phyloP scores from a whole-genome alignment of 139 green algal genomes.

The Diplosphaera chodatii region DNA sequence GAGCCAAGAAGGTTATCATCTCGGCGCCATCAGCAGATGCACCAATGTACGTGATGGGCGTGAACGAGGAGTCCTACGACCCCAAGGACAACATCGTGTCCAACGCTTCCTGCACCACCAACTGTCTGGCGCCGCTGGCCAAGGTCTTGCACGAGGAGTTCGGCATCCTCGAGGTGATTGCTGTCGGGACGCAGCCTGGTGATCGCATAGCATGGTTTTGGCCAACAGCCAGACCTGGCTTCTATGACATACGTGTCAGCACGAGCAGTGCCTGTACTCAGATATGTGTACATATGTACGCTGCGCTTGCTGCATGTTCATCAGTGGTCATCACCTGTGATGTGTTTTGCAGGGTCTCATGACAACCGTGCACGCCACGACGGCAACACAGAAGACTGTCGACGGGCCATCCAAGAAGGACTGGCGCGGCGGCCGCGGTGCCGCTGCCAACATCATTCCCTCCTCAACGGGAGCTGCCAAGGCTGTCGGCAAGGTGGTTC shows the following conservation, averaged over 20 bases:
- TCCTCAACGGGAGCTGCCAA: conserved; percentile 95
- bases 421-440: conserved; percentile 91
- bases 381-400: conserved; percentile 86
- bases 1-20: conserved; percentile 96
- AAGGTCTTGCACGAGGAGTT: conserved; percentile 87
- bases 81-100: conserved; percentile 74
- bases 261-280: too few species aligned
- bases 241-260: too few species aligned
- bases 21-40: conserved; percentile 83
- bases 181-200: too few species aligned
- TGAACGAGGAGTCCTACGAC: conserved; percentile 87
- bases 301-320: too few species aligned
- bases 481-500: conserved; percentile 72
- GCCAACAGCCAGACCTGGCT: too few species aligned
- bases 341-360: conserved; percentile 81
- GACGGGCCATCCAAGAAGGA: conserved; percentile 95
- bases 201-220: too few species aligned
- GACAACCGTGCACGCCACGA: conserved; percentile 95
- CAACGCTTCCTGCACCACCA: conserved; percentile 96
- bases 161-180: conserved; percentile 71
- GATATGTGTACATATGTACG: too few species aligned
- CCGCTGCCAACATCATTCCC: conserved; percentile 94
- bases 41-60: conserved; percentile 95
- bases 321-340: too few species aligned
- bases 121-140: conserved; percentile 93